Percentiles rank a stretch among this genome's conserved stretches.
phyloP scores from a whole-genome alignment of 441 rosid genomes.

The Gossypium gossypioides region DNA sequence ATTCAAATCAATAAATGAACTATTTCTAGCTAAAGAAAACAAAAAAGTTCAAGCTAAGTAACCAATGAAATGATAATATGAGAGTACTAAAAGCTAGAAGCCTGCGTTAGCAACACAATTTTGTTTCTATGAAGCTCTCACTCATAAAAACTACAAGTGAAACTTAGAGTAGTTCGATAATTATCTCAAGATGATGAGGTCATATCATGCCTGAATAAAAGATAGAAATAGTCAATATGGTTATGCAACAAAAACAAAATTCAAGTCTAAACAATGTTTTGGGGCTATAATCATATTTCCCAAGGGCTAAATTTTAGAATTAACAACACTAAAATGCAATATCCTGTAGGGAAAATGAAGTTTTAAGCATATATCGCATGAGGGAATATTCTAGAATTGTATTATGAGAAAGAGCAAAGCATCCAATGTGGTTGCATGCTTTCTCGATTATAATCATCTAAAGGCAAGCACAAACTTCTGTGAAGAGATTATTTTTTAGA shows the following conservation, averaged over 20 bases:
- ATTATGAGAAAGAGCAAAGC: too few species aligned
- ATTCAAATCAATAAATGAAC: neutral
- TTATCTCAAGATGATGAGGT: neutral
- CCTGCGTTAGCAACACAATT: neutral
- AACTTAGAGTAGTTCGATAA: neutral
- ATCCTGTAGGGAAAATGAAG: too few species aligned
- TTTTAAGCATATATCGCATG: too few species aligned
- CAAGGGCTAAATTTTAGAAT: too few species aligned
- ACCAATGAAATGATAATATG: neutral
- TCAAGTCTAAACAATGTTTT: neutral
- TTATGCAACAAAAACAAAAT: neutral
- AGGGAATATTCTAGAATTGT: too few species aligned
- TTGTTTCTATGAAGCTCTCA: neutral
- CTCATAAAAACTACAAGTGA: neutral
- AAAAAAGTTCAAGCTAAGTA: neutral
- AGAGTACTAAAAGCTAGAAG: neutral
- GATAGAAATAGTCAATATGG: neutral
- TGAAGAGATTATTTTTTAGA: neutral
- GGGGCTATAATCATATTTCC: neutral
- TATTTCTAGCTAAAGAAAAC: neutral
- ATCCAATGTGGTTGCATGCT: too few species aligned
- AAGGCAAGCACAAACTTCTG: neutral
- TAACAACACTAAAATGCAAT: too few species aligned
- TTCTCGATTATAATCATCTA: neutral
- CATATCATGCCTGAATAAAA: neutral